These are phyloP conservation scores for Lactifluus echinatus DNA, from an alignment of 768 basidiomycete species.

Conservation along the genomic window DNA sequence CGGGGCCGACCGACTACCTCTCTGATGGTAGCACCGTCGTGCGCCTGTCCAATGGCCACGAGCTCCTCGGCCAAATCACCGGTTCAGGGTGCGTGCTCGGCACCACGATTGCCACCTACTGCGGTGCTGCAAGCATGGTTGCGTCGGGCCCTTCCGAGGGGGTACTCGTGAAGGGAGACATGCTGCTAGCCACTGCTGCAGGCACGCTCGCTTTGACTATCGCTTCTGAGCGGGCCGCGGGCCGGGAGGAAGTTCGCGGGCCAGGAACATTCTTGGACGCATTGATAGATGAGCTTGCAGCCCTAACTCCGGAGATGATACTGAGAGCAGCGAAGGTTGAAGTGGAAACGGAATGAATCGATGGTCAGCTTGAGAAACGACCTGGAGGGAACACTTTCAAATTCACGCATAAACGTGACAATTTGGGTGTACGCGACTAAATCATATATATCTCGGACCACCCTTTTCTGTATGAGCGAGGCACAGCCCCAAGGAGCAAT, in stretches of 20 bases:
- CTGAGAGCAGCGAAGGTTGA: conserved; percentile 12
- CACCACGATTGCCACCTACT: conserved; percentile 70
- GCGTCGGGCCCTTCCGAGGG: conserved; percentile 28
- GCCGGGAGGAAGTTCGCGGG: conserved; percentile 44
- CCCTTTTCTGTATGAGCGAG: too few species aligned
- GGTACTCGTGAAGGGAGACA: conserved; percentile 62
- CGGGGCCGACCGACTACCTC: conserved; percentile 73
- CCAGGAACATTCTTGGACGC: conserved; percentile 59
- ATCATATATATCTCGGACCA: too few species aligned
- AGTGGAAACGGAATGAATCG: conserved; percentile 9
- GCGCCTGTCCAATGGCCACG: conserved; percentile 66
- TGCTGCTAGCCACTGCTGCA: conserved; percentile 65
- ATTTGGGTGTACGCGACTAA: background rate
- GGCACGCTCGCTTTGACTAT: conserved; percentile 61
- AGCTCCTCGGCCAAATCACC: conserved; percentile 69
- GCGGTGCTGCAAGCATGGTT: conserved; percentile 52
- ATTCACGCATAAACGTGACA: background rate
- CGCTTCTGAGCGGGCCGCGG: conserved; percentile 52
- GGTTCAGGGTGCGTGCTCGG: conserved; percentile 86
- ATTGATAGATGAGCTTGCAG: conserved; percentile 52
- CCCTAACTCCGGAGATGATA: conserved; percentile 33
- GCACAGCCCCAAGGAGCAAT: background rate
- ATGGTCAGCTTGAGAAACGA: background rate
- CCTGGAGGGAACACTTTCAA: background rate
- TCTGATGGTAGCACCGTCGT: conserved; percentile 71